Percentiles rank a stretch among this genome's conserved stretches.
Conservation (phyloP, 805 yeast genomes). For the Phaffomyces opuntiae region DNA sequence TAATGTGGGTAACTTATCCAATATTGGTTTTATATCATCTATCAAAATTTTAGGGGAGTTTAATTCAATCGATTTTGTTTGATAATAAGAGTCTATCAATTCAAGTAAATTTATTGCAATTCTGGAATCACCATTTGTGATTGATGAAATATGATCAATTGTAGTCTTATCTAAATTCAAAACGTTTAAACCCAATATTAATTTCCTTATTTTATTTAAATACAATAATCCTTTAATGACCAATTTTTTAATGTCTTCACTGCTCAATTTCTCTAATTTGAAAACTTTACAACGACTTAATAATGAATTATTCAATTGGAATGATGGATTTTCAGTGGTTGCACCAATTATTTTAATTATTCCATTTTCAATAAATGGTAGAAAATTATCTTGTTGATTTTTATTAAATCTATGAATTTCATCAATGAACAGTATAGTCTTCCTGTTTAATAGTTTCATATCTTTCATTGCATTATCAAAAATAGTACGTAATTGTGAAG, state of each 20-base stretch:
- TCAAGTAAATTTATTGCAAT: conserved; percentile 77
- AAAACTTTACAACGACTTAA: conserved; percentile 80
- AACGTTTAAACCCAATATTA: conserved; percentile 41
- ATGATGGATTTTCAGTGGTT: conserved; percentile 93
- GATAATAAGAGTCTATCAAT: conserved; percentile 48
- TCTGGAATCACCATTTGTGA: conserved; percentile 87
- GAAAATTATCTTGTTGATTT: conserved; percentile 79
- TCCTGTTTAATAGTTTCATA: conserved; percentile 35
- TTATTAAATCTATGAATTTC: conserved; percentile 87
- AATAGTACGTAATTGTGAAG: conserved; percentile 56
- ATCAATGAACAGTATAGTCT: conserved; percentile 77
- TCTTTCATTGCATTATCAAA: conserved; percentile 37
- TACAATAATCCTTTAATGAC: conserved; percentile 51
- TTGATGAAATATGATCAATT: conserved; percentile 57
- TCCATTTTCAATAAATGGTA: conserved; percentile 83
- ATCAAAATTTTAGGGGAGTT: conserved; percentile 6
- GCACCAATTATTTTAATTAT: conserved; percentile 83
- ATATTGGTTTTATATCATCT: conserved; percentile 30
- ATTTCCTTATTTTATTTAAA: conserved; percentile 52
- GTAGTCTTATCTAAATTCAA: conserved; percentile 50
- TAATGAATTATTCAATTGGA: conserved; percentile 74
- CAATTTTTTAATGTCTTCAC: conserved; percentile 44
- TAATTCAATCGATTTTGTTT: conserved; percentile 10
- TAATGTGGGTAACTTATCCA: conserved; percentile 47
- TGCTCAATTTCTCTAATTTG: conserved; percentile 47